phyloP scores from a whole-genome alignment of 345 rosid genomes.

The Populus pruinosa region DNA sequence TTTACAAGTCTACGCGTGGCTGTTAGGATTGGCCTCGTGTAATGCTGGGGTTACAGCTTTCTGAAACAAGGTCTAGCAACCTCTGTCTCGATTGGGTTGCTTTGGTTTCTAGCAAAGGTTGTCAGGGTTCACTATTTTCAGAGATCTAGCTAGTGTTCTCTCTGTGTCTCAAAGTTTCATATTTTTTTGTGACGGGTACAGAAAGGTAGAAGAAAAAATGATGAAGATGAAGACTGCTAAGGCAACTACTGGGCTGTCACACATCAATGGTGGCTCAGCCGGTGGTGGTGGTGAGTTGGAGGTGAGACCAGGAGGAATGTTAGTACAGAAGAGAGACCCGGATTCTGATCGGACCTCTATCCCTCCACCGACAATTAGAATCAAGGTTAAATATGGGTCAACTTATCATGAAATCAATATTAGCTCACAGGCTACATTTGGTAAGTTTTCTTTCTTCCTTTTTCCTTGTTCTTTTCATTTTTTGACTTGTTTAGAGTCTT shows the following conservation, averaged over 20 bases:
- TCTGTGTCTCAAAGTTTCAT: constrained; percentile 5
- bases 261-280: constrained; percentile 43
- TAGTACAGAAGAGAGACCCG: constrained; percentile 85
- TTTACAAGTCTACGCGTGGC: constrained; percentile 12
- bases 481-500: background rate
- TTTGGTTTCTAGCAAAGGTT: constrained; percentile 39
- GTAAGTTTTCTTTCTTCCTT: constrained; percentile 27
- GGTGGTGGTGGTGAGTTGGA: constrained; percentile 68
- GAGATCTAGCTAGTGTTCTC: constrained; percentile 34
- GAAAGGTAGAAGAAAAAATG: constrained; percentile 37
- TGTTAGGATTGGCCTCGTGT: constrained; percentile 30
- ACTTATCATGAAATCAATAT: constrained; percentile 74
- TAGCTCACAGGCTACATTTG: constrained; percentile 87
- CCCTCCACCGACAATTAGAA: constrained; percentile 84
- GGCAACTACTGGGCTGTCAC: constrained; percentile 44
- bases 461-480: background rate
- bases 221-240: constrained; percentile 65
- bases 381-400: constrained; percentile 85
- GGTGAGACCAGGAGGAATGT: constrained; percentile 96
- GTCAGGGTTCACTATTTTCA: constrained; percentile 5
- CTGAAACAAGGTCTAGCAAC: constrained; percentile 21
- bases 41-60: constrained; percentile 29
- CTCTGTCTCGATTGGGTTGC: constrained; percentile 38
- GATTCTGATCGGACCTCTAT: constrained; percentile 58
- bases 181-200: constrained; percentile 2